A percentile compares a stretch with the other conserved stretches of the same genome.
Conservation (phyloP, 257 asterid genomes). For the Nicotiana tabacum region DNA sequence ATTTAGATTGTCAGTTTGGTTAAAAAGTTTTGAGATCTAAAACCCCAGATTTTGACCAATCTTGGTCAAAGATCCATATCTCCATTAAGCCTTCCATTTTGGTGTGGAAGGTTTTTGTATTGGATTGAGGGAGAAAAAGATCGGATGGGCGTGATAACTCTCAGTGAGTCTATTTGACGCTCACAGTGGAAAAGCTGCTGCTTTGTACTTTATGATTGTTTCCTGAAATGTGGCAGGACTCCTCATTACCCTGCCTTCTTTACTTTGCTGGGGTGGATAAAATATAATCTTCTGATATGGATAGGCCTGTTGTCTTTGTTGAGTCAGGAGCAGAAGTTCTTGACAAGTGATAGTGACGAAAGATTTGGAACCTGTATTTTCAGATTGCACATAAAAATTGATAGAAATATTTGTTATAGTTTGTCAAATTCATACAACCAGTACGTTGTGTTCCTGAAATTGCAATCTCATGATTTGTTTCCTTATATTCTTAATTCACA, state of each 20-base stretch:
- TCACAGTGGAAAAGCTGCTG: neutral
- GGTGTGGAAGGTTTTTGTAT: neutral
- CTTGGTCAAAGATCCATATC: slow-evolving; percentile 3
- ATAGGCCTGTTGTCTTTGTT: slow-evolving; percentile 14
- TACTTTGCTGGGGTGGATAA: slow-evolving; percentile 12
- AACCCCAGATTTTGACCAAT: neutral
- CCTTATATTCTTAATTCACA: neutral
- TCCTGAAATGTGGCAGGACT: slow-evolving; percentile 13
- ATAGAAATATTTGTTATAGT: slow-evolving; percentile 1
- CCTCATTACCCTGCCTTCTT: slow-evolving; percentile 3
- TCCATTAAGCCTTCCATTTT: neutral
- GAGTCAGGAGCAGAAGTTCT: slow-evolving; percentile 13
- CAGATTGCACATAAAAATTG: slow-evolving; percentile 17
- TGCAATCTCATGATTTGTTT: neutral
- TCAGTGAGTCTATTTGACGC: slow-evolving; percentile 3
- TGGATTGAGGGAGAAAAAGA: slow-evolving; percentile 4
- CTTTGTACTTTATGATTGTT: slow-evolving; percentile 11
- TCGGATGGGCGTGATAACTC: neutral
- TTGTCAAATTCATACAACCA: slow-evolving; percentile 1
- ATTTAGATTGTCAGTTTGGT: slow-evolving; percentile 9
- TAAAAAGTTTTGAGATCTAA: slow-evolving; percentile 14
- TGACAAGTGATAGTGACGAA: slow-evolving; percentile 25
- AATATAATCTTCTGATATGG: slow-evolving; percentile 16
- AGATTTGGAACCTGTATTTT: slow-evolving; percentile 23
- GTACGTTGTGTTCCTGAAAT: neutral